phyloP scores from a whole-genome alignment of 2,329 filamentous ascomycete genomes.

The Orbilia ellipsospora region DNA sequence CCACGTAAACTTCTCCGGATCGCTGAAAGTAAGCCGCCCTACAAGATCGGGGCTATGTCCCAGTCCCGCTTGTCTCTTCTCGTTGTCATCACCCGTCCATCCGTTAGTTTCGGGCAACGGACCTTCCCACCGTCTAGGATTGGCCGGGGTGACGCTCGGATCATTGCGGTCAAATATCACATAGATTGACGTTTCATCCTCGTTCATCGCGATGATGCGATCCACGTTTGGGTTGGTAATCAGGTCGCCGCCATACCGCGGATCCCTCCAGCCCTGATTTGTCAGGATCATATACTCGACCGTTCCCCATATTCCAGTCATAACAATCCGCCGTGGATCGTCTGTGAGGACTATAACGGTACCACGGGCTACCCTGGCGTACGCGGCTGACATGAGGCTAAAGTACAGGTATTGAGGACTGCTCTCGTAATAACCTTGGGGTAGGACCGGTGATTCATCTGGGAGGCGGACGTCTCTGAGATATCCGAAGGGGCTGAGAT shows the following conservation, averaged over 20 bases:
- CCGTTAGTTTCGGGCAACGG: background rate
- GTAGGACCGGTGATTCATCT: conserved; percentile 9
- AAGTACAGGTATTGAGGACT: conserved; percentile 34
- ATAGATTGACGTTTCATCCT: background rate
- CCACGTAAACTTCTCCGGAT: too few relatives aligned
- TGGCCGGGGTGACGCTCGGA: background rate
- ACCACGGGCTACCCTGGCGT: conserved; percentile 20
- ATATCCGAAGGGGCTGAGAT: conserved; percentile 17
- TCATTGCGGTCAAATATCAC: background rate
- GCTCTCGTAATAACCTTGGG: conserved; percentile 9
- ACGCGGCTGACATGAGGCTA: conserved; percentile 32
- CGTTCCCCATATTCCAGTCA: conserved; percentile 24
- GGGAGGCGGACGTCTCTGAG: conserved; percentile 24
- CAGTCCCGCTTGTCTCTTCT: too few relatives aligned
- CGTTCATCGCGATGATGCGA: conserved; percentile 23
- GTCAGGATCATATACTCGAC: conserved; percentile 19
- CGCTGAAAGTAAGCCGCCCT: too few relatives aligned
- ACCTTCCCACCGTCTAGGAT: background rate
- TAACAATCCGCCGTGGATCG: background rate
- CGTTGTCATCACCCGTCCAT: too few relatives aligned
- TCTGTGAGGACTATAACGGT: conserved; percentile 19
- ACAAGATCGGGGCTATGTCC: too few relatives aligned
- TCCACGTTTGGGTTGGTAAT: conserved; percentile 17
- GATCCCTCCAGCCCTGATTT: conserved; percentile 16
- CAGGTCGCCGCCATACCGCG: too few relatives aligned